Evolutionary conservation across 1,139 yeast genomes (phyloP), one percentile per base, ranked within the genome.

Genomic region (Pichia sp.): DNA sequence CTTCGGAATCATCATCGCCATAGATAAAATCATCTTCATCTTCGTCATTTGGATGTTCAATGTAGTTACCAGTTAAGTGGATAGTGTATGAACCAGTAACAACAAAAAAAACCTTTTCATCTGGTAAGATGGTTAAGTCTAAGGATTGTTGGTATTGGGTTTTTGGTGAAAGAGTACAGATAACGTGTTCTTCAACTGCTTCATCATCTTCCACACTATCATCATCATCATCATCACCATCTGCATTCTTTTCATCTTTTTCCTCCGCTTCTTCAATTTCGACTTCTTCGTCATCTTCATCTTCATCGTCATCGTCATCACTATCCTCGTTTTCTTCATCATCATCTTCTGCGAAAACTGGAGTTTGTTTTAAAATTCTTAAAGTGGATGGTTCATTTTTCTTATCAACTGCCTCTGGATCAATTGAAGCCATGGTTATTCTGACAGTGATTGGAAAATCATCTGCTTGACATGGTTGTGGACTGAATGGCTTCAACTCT

Each of bases 61-160:
- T 82, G 69, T 82, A 87, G 80, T 91, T 89, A 72, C 99, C 99
- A 56, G 87, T 74, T 59, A 91, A 72, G 65, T 89, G 94, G 53
- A 91, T 73, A 54, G 95, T 84, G 70, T 87, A 88, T 29, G 97
- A 88, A 56, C 98, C 98, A 51, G 95, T 83, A 47, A 86, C 96
- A 58, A 87, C 93, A 61, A 91, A 91, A 71, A 74, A 80, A 49
- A 91, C 89, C 61, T 88, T 95, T 69, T 91, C 98, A 60, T 82
- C 93, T 57, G 96, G 95, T 47, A 82, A 75, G 61, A 93, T 83
- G 60, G 94, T 87, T 55, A 91, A 69, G 61, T 91, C 97, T 48
- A 91, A 65, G 48, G 93, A 70, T 72, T 89, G 96, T 72, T 91
- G 99, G 75, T 66, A 89, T 63, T 78, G 84, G 43, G 70, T 61